Percentiles rank a stretch among this genome's conserved stretches.
Conservation (phyloP, 2,329 filamentous ascomycete species). For the Diplodia scrobiculata region DNA sequence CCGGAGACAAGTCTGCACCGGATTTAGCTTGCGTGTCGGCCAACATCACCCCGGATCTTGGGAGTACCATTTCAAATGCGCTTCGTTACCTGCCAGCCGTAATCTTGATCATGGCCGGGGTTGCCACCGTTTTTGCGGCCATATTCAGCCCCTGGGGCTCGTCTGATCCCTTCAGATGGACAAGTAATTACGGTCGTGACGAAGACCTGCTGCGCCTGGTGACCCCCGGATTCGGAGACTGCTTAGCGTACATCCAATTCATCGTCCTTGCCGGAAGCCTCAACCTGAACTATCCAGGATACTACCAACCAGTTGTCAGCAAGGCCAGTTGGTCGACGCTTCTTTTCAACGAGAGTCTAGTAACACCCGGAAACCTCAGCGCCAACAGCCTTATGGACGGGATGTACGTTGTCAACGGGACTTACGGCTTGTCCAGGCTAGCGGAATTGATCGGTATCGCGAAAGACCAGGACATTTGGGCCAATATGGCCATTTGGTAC, state of each 20-base stretch:
- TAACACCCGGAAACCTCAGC: constrained; percentile 66
- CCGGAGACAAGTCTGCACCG: constrained; percentile 66
- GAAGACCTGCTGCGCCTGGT: constrained; percentile 87
- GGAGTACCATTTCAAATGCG: constrained; percentile 65
- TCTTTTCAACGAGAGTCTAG: constrained; percentile 90
- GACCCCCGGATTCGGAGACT: constrained; percentile 94
- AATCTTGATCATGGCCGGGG: constrained; percentile 75
- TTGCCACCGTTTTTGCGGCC: constrained; percentile 80
- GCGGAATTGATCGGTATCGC: constrained; percentile 82
- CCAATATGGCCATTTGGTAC: constrained; percentile 90
- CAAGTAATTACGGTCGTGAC: constrained; percentile 95
- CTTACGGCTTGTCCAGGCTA: constrained; percentile 76
- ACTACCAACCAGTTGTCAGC: constrained; percentile 87
- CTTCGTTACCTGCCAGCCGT: constrained; percentile 75
- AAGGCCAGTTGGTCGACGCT: constrained; percentile 85
- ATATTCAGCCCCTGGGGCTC: constrained; percentile 95
- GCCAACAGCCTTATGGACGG: constrained; percentile 71
- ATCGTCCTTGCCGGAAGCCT: constrained; percentile 83
- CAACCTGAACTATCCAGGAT: constrained; percentile 86
- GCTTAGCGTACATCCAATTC: constrained; percentile 95
- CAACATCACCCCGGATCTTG: constrained; percentile 81
- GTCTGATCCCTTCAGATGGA: constrained; percentile 87
- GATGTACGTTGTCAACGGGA: constrained; percentile 77
- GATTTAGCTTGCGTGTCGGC: constrained; percentile 78
- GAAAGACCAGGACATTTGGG: constrained; percentile 79